Evolutionary conservation across 202 grass and related monocot genomes (phyloP), one percentile per base, ranked within the genome.

Genomic region (Elaeis oleifera): DNA sequence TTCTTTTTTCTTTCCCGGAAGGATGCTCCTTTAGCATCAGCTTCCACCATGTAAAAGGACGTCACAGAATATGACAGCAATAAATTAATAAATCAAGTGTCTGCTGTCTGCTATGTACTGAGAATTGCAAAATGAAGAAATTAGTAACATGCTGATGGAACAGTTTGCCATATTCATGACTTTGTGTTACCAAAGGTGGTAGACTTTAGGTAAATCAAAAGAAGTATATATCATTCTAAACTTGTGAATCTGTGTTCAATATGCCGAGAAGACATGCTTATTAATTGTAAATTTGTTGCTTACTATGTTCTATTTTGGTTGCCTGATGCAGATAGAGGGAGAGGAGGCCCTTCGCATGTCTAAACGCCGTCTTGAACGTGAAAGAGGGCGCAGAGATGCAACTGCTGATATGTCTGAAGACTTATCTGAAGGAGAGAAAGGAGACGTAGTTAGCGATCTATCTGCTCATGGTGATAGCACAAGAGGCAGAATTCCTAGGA

Each of bases 381-480:
- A 89, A 75, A 92, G 80, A 72, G 72, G 77, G 55, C 77, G 85
- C 56, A 63, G 52, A 55, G 88, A 92, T 74, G 80, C 88, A 69
- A 89, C 52, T 8, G 94, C 85, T 54, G 88, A 97, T 74, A 99
- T 99, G 94, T 99, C 94, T 75, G 90, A 96, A 73, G 94, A 92
- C 80, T 76, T 99, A 7, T 99, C 90, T 73, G 94, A 99, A 76
- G 94, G 88, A 51, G 94, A 97, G 76, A 97, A 89, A 73, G 88
- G 94, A 60, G 94, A 99, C 29, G 65, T 70, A 71, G 74, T 81
- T 55, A 84, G 84, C 67, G 88, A 85, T 75, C 74, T 81, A 58
- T 81, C 88, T 75, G 71, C 85, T 4, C 82, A 92, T 75, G 88
- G 88, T 67, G 94, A 99, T 23, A 89, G 70, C 59, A 89, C 82